These are phyloP conservation scores for Lasiodiplodia theobromae DNA, from an alignment of 2,329 filamentous ascomycete genomes.

Conservation along the genomic window DNA sequence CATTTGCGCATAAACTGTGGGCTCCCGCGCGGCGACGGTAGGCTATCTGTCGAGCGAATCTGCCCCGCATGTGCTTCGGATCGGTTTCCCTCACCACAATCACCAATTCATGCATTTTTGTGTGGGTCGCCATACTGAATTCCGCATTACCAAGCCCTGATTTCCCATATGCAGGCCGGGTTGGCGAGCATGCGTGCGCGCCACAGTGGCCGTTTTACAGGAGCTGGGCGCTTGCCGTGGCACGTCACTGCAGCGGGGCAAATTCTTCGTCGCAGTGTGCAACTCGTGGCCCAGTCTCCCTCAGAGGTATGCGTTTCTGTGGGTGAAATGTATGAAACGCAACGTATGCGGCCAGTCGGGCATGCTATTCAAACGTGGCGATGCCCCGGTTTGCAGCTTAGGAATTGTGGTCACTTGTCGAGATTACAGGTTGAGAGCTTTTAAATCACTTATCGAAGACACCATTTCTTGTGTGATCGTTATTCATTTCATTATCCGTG, in stretches of 20 bases:
- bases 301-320: background rate
- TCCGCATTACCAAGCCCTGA: background rate
- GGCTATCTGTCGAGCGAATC: background rate
- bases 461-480: background rate
- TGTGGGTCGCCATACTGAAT: background rate
- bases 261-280: background rate
- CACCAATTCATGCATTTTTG: background rate
- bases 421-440: background rate
- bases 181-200: background rate
- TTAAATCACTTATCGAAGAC: background rate
- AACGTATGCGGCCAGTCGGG: background rate
- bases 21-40: background rate
- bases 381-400: background rate
- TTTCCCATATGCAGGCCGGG: background rate
- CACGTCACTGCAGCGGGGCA: background rate
- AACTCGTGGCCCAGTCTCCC: background rate
- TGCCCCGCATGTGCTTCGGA: background rate
- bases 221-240: background rate
- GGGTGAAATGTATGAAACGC: background rate
- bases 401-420: background rate
- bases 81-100: background rate
- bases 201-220: no score
- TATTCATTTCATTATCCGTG: conserved; percentile 16
- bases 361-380: background rate
- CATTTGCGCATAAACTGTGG: conserved; percentile 3